Percentiles rank a stretch among this genome's conserved stretches.
Evolutionary conservation across 2,329 filamentous ascomycete species (phyloP).

Genomic region (Calonectria multiphialidica): DNA sequence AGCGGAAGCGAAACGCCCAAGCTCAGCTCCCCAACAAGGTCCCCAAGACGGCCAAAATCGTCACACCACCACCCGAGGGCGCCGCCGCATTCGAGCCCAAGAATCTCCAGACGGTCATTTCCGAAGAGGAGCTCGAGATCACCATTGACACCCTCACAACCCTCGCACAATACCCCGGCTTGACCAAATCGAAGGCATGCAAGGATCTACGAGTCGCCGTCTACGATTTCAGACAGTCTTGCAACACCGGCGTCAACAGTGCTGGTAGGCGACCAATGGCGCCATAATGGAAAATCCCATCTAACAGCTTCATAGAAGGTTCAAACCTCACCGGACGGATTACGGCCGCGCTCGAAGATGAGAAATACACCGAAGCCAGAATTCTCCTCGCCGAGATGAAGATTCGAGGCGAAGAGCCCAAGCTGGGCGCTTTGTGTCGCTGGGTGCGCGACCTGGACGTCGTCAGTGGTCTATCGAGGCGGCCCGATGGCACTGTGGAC

Average conservation of each 20-base stretch:
- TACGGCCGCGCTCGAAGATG: constrained; percentile 74
- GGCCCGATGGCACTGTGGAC: constrained; percentile 56
- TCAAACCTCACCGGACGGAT: constrained; percentile 76
- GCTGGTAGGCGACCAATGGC: constrained; percentile 51
- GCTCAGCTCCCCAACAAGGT: constrained; percentile 51
- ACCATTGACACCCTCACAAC: constrained; percentile 73
- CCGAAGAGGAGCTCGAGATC: constrained; percentile 75
- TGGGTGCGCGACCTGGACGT: constrained; percentile 81
- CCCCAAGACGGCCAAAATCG: constrained; percentile 47
- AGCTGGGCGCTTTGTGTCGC: constrained; percentile 76
- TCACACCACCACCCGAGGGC: constrained; percentile 52
- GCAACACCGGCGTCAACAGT: constrained; percentile 74
- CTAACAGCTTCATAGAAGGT: constrained; percentile 53
- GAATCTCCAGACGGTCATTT: constrained; percentile 66
- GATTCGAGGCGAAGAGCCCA: constrained; percentile 73
- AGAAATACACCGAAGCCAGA: constrained; percentile 73
- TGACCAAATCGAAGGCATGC: constrained; percentile 78
- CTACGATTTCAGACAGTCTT: constrained; percentile 77
- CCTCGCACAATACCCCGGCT: constrained; percentile 67
- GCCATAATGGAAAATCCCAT: background rate
- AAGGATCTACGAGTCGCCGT: constrained; percentile 75
- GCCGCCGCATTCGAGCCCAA: constrained; percentile 54
- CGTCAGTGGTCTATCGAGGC: constrained; percentile 73
- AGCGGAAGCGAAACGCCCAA: constrained; percentile 58
- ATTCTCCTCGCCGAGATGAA: constrained; percentile 78